phyloP scores from a whole-genome alignment of 192 early-diverging fungal genomes.

The Paraglomus occultum region DNA sequence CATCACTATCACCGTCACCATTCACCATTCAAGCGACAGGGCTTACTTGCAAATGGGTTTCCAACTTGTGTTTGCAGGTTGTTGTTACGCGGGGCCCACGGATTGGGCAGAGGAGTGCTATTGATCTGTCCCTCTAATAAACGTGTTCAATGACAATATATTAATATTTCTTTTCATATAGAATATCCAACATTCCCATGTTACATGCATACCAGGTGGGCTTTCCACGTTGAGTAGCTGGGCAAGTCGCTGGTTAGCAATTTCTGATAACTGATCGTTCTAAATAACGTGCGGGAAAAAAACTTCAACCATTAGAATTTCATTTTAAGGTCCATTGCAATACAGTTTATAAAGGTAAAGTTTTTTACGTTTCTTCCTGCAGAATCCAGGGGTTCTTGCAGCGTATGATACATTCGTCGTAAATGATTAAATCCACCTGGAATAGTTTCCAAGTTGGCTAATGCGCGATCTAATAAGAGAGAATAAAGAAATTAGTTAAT shows the following conservation, averaged over 20 bases:
- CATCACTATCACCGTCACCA: neutral
- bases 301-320: slow-evolving; percentile 45
- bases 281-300: neutral
- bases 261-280: slow-evolving; percentile 30
- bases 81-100: slow-evolving; percentile 47
- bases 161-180: no score
- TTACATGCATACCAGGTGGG: slow-evolving; percentile 36
- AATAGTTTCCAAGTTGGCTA: slow-evolving; percentile 64
- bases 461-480: slow-evolving; percentile 42
- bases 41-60: neutral
- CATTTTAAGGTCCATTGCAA: neutral
- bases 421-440: slow-evolving; percentile 67
- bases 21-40: slow-evolving; percentile 35
- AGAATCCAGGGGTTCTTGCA: slow-evolving; percentile 59
- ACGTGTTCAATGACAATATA: neutral
- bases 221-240: slow-evolving; percentile 53
- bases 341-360: neutral
- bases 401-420: slow-evolving; percentile 52
- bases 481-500: neutral
- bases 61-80: slow-evolving; percentile 22
- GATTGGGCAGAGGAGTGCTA: slow-evolving; percentile 55
- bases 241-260: slow-evolving; percentile 49
- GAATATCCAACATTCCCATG: neutral
- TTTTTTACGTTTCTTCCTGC: slow-evolving; percentile 36
- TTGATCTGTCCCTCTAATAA: slow-evolving; percentile 46